Evolutionary conservation across 2,329 filamentous ascomycete species (phyloP).

Genomic region (Epichloe typhina): DNA sequence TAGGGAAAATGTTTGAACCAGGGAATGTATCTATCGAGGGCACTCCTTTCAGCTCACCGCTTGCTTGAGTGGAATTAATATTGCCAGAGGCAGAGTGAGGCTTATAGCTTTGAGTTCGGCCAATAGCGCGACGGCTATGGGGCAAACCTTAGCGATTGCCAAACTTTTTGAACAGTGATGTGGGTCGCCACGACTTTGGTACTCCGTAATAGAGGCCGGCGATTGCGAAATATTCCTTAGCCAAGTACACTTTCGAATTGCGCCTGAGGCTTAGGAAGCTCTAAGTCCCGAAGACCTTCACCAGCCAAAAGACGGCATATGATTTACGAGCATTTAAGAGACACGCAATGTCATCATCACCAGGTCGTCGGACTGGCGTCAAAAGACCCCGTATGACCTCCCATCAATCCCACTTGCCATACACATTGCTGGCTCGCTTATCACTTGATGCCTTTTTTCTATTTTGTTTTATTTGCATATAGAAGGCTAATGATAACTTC

Average conservation of each 20-base stretch:
- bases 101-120: neutral
- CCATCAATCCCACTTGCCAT: neutral
- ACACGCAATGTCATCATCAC: conserved; percentile 25
- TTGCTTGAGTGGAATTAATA: neutral
- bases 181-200: neutral
- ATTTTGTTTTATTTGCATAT: neutral
- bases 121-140: neutral
- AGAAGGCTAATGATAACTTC: neutral
- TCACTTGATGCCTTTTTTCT: neutral
- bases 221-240: neutral
- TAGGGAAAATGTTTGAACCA: no score
- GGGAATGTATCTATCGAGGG: neutral
- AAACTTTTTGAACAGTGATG: neutral
- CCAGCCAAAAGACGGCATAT: no score
- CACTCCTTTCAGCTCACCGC: neutral
- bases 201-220: neutral
- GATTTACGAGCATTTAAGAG: neutral
- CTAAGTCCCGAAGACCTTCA: no score
- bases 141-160: neutral
- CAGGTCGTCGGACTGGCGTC: conserved; percentile 26
- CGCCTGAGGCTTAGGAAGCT: neutral
- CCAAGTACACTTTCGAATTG: neutral
- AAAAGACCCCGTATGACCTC: conserved; percentile 29
- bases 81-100: neutral
- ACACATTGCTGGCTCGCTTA: neutral